phyloP scores from a whole-genome alignment of 2,329 filamentous ascomycete genomes.

The Aspergillus hortae region DNA sequence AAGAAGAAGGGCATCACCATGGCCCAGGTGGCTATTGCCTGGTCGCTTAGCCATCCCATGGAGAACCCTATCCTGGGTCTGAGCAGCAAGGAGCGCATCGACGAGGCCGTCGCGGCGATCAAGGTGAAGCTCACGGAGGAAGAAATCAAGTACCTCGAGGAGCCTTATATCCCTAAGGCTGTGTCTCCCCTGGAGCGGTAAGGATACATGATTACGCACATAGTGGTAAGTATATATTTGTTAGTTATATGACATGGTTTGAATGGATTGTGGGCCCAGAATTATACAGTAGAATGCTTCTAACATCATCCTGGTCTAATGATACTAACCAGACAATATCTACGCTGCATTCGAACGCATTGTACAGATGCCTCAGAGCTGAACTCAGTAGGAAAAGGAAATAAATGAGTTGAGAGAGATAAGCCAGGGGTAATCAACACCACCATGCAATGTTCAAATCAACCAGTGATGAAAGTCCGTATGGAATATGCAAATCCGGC shows the following conservation, averaged over 20 bases:
- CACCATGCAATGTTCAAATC: neutral
- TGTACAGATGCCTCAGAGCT: neutral
- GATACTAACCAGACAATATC: neutral
- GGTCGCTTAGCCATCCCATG: slow-evolving; percentile 54
- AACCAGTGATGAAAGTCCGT: neutral
- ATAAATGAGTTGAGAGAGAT: neutral
- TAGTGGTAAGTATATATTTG: no score
- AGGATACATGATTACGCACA: neutral
- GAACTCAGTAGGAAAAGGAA: neutral
- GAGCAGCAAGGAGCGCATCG: slow-evolving; percentile 56
- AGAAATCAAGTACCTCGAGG: slow-evolving; percentile 61
- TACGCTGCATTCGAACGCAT: neutral
- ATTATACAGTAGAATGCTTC: no score
- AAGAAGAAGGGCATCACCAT: slow-evolving; percentile 58
- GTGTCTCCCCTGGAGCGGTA: slow-evolving; percentile 25
- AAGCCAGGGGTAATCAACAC: neutral
- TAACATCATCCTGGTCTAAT: neutral
- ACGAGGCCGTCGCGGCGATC: slow-evolving; percentile 54
- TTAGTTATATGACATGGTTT: neutral
- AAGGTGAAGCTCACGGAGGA: slow-evolving; percentile 52
- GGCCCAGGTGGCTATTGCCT: slow-evolving; percentile 62
- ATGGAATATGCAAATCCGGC: neutral
- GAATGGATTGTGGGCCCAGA: neutral
- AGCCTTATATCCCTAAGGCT: slow-evolving; percentile 55
- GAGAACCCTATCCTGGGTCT: slow-evolving; percentile 61